A percentile compares a stretch with the other conserved stretches of the same genome.
Conservation (phyloP, 2,329 filamentous ascomycete species). For the Seiridium unicorne region DNA sequence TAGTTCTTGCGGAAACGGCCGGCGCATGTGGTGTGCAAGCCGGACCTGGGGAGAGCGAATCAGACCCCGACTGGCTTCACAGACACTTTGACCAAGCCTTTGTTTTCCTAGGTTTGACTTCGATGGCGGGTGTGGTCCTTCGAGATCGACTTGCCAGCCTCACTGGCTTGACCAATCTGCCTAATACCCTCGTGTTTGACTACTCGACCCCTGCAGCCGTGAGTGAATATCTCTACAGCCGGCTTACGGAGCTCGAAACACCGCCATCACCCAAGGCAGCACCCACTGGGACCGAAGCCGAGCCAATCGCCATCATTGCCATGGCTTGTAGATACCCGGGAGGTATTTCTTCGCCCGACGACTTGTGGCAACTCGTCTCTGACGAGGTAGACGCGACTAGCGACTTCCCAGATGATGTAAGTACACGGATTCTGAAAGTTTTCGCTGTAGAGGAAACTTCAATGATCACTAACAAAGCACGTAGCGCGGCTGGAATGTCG, state of each 20-base stretch:
- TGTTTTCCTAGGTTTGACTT: neutral
- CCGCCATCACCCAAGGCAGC: neutral
- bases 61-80: neutral
- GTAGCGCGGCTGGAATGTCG: conserved; percentile 4
- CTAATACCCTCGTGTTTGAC: conserved; percentile 4
- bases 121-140: conserved; percentile 4
- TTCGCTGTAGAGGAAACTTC: neutral
- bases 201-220: conserved; percentile 2
- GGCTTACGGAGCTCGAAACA: neutral
- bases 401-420: conserved; percentile 4
- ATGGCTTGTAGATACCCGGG: conserved; percentile 4
- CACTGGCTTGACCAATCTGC: conserved; percentile 2
- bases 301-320: conserved; percentile 3
- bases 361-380: conserved; percentile 2
- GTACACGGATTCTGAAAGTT: neutral
- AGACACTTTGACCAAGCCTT: neutral
- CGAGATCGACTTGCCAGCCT: conserved; percentile 4
- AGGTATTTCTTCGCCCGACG: conserved; percentile 3
- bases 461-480: neutral
- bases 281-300: neutral
- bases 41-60: neutral
- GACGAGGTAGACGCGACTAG: conserved; percentile 4
- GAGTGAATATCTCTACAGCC: neutral
- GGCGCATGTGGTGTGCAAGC: conserved; percentile 4
- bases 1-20: conserved; percentile 4